These are phyloP conservation scores for Forsythia suspensa DNA, from an alignment of 257 asterid genomes.

Conservation along the genomic window DNA sequence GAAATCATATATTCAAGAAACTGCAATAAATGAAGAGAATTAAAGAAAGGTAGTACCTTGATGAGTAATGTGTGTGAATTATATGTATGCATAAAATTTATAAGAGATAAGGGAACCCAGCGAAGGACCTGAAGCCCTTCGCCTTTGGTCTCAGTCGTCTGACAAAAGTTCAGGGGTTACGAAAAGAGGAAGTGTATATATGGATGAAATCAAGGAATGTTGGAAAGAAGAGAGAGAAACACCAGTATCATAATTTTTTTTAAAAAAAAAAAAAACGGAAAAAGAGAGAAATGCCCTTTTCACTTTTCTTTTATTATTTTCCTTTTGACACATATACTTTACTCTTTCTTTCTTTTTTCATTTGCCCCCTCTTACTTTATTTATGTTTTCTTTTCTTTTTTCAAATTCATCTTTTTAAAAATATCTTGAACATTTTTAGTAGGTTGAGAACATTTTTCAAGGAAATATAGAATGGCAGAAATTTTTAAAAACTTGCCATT, in stretches of 20 bases:
- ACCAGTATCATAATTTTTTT: not conserved
- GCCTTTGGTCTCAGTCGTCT: not conserved
- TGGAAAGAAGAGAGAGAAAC: not conserved
- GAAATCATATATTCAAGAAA: slow-evolving; percentile 20
- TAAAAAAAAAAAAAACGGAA: too few species aligned
- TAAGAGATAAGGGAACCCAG: slow-evolving; percentile 34
- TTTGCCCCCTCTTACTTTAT: not conserved
- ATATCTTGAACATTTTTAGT: not conserved
- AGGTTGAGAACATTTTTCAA: too few species aligned
- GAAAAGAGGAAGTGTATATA: not conserved
- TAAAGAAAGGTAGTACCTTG: slow-evolving; percentile 41
- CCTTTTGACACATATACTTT: not conserved
- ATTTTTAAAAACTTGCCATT: too few species aligned
- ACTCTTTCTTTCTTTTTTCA: not conserved
- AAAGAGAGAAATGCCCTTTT: not conserved
- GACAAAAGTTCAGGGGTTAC: not conserved
- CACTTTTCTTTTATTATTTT: not conserved
- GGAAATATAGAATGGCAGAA: too few species aligned
- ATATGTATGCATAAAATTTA: not conserved
- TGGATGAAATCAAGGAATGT: not conserved
- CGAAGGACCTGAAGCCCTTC: not conserved
- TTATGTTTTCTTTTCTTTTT: not conserved
- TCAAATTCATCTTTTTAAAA: not conserved
- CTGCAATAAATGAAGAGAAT: not conserved
- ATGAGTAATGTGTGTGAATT: slow-evolving; percentile 19